Evolutionary conservation across 2,329 filamentous ascomycete species (phyloP).

Genomic region (Teratosphaeria viscida): DNA sequence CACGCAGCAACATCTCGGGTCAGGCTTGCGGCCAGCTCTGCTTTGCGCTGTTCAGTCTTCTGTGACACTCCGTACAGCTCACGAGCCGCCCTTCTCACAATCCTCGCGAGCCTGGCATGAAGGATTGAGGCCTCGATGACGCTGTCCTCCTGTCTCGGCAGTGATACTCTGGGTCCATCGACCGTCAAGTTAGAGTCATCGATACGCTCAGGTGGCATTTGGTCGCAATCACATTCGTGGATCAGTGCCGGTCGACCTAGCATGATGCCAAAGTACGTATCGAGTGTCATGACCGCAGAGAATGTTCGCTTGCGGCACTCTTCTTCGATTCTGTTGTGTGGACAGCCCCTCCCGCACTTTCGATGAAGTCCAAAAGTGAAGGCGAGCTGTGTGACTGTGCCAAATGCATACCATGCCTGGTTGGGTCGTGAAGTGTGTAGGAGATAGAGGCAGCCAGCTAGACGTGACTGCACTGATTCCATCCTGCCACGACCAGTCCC

Average conservation of each 20-base stretch:
- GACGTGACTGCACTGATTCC: conserved; percentile 31
- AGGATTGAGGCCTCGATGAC: conserved; percentile 21
- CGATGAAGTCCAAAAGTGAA: conserved; percentile 29
- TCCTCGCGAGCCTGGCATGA: conserved; percentile 20
- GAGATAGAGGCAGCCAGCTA: conserved; percentile 31
- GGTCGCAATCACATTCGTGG: conserved; percentile 25
- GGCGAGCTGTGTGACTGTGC: conserved; percentile 27
- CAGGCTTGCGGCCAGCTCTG: conserved; percentile 29
- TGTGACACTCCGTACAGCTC: conserved; percentile 17
- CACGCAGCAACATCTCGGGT: conserved; percentile 34
- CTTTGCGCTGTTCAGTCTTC: conserved; percentile 11
- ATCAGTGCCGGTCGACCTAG: conserved; percentile 28
- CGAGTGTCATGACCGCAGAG: conserved; percentile 31
- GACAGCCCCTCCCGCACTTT: conserved; percentile 9
- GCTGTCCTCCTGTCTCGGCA: conserved; percentile 18
- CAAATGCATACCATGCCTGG: conserved; percentile 29
- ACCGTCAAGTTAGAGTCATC: conserved; percentile 22
- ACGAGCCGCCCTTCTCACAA: conserved; percentile 19
- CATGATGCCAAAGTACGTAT: conserved; percentile 30
- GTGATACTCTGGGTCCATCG: neutral
- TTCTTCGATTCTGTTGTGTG: conserved; percentile 12
- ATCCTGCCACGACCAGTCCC: conserved; percentile 18
- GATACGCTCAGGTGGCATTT: conserved; percentile 15
- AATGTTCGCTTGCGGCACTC: conserved; percentile 29
- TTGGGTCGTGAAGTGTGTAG: conserved; percentile 29